phyloP scores from a whole-genome alignment of 1,284 basidiomycete species.

The Apiotrichum sp. region DNA sequence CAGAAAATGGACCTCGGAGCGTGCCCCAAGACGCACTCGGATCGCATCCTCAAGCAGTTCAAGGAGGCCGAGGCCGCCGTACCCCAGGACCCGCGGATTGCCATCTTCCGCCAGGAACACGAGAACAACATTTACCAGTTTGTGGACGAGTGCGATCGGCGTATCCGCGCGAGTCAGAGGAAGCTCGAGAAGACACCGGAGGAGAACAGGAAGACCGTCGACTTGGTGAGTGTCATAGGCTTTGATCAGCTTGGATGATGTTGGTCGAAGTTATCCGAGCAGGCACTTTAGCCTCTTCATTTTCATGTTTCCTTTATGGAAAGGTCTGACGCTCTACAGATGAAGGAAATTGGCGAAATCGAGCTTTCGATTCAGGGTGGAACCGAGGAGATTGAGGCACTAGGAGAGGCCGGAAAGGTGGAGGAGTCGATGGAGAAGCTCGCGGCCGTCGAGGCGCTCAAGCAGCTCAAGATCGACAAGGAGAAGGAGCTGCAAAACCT shows the following conservation, averaged over 20 bases:
- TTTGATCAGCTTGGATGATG: no score
- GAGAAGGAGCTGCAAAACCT: constrained; percentile 95
- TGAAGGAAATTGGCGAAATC: constrained; percentile 99
- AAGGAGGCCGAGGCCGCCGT: constrained; percentile 66
- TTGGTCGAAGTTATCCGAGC: no score
- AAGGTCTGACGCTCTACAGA: constrained; percentile 51
- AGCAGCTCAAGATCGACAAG: constrained; percentile 92
- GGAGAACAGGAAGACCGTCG: constrained; percentile 97
- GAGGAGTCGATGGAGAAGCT: constrained; percentile 98
- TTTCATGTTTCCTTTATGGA: no score
- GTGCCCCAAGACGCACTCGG: constrained; percentile 94
- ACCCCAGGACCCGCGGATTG: constrained; percentile 70
- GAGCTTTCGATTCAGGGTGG: constrained; percentile 97
- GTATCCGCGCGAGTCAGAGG: constrained; percentile 88
- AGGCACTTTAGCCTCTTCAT: no score
- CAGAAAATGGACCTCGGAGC: constrained; percentile 99
- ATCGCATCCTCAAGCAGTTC: constrained; percentile 89
- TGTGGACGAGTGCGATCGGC: constrained; percentile 95
- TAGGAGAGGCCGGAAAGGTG: constrained; percentile 95
- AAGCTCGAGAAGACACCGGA: constrained; percentile 98
- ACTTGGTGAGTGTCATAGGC: constrained; percentile 57
- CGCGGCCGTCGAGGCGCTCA: constrained; percentile 93
- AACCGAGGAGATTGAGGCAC: constrained; percentile 92
- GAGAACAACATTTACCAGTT: constrained; percentile 92
- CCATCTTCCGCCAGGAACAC: constrained; percentile 84